These are phyloP conservation scores for Macrophomina tecta DNA, from an alignment of 2,329 filamentous ascomycete genomes.

Conservation along the genomic window DNA sequence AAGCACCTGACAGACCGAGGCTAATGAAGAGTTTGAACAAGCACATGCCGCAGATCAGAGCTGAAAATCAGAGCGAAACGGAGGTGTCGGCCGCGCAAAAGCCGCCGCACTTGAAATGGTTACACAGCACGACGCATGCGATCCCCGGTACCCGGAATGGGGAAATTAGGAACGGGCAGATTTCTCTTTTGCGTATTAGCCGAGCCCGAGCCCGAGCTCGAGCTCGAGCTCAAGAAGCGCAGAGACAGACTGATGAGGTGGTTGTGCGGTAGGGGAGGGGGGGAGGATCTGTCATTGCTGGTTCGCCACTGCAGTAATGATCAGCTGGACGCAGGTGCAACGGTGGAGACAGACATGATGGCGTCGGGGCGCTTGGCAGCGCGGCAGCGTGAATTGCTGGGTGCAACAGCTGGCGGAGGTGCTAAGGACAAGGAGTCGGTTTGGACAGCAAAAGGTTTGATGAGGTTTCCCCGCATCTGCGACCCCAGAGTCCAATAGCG, in stretches of 20 bases:
- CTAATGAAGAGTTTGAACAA: neutral
- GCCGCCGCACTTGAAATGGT: neutral
- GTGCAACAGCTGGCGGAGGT: neutral
- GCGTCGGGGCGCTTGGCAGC: neutral
- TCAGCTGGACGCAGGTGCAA: neutral
- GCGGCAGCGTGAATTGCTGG: neutral
- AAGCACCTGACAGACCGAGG: constrained; percentile 8
- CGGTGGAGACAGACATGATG: neutral
- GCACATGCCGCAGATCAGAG: constrained; percentile 24
- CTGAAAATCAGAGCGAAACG: constrained; percentile 10
- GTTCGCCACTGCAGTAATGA: neutral
- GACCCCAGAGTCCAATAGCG: constrained; percentile 20
- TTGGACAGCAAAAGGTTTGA: constrained; percentile 10
- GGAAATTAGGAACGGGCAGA: neutral
- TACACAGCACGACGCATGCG: constrained; percentile 16
- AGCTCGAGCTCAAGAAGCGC: neutral
- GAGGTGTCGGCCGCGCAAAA: constrained; percentile 13
- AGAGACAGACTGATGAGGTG: neutral
- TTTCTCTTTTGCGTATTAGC: constrained; percentile 6
- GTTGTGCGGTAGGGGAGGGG: neutral
- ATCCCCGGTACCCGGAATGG: constrained; percentile 5
- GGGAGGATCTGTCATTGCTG: neutral
- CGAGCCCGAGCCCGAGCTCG: neutral
- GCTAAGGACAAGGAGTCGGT: constrained; percentile 2
- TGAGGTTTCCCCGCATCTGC: constrained; percentile 24